phyloP scores from a whole-genome alignment of 176 grass and related monocot genomes.

The Chloris gayana region DNA sequence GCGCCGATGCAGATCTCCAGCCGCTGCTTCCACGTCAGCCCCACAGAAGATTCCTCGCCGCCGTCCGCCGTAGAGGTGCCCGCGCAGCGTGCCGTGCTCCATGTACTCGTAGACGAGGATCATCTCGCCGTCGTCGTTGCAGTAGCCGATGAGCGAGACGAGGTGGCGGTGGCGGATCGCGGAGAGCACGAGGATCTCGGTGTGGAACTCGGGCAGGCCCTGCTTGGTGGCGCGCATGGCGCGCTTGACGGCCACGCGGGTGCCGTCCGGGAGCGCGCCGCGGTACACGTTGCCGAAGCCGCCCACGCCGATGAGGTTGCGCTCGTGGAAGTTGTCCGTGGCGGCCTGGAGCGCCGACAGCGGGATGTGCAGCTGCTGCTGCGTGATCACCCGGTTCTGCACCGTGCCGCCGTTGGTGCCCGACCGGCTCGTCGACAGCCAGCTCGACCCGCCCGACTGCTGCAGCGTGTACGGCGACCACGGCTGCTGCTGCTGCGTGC shows the following conservation, averaged over 20 bases:
- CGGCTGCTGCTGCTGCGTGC: background rate
- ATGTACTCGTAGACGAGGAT: slow-evolving; percentile 81
- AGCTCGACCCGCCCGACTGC: slow-evolving; percentile 25
- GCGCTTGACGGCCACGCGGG: slow-evolving; percentile 63
- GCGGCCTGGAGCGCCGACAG: slow-evolving; percentile 54
- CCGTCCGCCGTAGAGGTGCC: slow-evolving; percentile 68
- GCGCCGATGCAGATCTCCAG: slow-evolving; percentile 67
- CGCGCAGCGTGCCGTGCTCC: slow-evolving; percentile 64
- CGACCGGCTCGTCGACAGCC: slow-evolving; percentile 48
- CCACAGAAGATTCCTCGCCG: too few relatives aligned
- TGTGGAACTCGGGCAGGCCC: slow-evolving; percentile 64
- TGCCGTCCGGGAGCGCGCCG: slow-evolving; percentile 51
- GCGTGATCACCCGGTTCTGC: slow-evolving; percentile 38
- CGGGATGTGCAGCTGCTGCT: slow-evolving; percentile 41
- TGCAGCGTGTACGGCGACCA: slow-evolving; percentile 44
- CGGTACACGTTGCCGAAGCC: slow-evolving; percentile 79
- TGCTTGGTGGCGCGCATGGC: slow-evolving; percentile 44
- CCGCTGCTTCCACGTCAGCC: slow-evolving; percentile 63
- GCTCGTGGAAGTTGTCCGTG: slow-evolving; percentile 59
- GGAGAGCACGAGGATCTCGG: slow-evolving; percentile 71
- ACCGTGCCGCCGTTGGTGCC: slow-evolving; percentile 17
- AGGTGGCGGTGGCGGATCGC: slow-evolving; percentile 71
- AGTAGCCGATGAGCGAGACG: slow-evolving; percentile 70
- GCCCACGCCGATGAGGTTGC: slow-evolving; percentile 57
- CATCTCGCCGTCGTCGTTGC: slow-evolving; percentile 69